Evolutionary conservation across 1,139 yeast species (phyloP).

Genomic region (Lodderomyces orthopsilosis): DNA sequence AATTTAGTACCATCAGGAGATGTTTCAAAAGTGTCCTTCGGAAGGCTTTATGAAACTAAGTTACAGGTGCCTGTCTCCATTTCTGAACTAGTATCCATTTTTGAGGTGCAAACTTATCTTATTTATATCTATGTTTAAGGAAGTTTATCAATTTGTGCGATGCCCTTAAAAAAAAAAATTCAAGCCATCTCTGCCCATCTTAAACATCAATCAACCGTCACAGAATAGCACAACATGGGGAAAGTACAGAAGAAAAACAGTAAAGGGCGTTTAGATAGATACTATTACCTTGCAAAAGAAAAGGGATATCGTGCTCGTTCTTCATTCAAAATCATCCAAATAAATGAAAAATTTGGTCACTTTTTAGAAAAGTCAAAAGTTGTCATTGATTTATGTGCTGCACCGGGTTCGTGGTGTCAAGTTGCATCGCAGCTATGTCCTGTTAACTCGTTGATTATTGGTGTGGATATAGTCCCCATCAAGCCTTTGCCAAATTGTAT

Average conservation of each 20-base stretch:
- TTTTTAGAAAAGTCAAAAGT: constrained; percentile 95
- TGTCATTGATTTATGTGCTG: constrained; percentile 97
- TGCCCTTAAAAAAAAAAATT: neutral
- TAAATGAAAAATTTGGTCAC: constrained; percentile 94
- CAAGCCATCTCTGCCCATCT: neutral
- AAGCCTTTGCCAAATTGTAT: constrained; percentile 91
- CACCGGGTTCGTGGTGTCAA: constrained; percentile 99
- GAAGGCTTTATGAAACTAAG: too few species aligned
- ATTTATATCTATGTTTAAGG: too few species aligned
- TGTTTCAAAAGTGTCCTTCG: too few species aligned
- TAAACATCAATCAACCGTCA: too few species aligned
- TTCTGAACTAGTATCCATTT: too few species aligned
- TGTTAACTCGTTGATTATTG: constrained; percentile 85
- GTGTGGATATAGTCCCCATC: constrained; percentile 97
- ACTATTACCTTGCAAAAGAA: constrained; percentile 93
- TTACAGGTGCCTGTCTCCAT: too few species aligned
- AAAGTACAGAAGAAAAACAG: constrained; percentile 94
- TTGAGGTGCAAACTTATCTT: too few species aligned
- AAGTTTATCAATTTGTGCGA: too few species aligned
- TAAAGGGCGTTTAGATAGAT: constrained; percentile 98
- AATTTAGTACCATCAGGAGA: too few species aligned
- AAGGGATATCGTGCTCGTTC: constrained; percentile 99
- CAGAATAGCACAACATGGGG: constrained; percentile 52
- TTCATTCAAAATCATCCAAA: constrained; percentile 90
- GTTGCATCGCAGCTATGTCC: constrained; percentile 95